Evolutionary conservation across 805 yeast species (phyloP).

Genomic region (Scheffersomyces coipomensis): DNA sequence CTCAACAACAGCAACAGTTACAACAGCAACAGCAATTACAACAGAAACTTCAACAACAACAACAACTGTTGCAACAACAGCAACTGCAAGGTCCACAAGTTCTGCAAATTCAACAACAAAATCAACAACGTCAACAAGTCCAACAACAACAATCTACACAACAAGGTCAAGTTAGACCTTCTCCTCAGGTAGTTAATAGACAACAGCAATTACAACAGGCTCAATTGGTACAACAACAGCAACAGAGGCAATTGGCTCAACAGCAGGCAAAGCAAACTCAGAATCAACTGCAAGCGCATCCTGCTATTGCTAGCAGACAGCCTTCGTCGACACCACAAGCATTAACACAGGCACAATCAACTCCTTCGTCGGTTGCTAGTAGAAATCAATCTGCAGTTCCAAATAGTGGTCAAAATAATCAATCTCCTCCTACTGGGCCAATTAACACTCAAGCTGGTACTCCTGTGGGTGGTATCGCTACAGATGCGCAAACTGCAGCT

Average conservation of each 20-base stretch:
- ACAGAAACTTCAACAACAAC: slow-evolving; percentile 1
- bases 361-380: neutral
- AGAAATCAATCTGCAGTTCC: neutral
- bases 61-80: slow-evolving; percentile 1
- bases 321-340: slow-evolving; percentile 7
- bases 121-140: slow-evolving; percentile 1
- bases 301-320: slow-evolving; percentile 3
- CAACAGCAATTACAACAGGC: slow-evolving; percentile 3
- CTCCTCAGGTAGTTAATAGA: neutral
- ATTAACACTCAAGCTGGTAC: neutral
- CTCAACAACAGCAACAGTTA: neutral
- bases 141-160: slow-evolving; percentile 2
- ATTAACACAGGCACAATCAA: neutral
- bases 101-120: slow-evolving; percentile 1
- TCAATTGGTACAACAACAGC: slow-evolving; percentile 2
- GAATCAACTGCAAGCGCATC: neutral
- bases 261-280: slow-evolving; percentile 1
- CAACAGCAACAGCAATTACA: slow-evolving; percentile 1
- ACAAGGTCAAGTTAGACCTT: neutral
- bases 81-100: neutral
- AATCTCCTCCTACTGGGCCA: slow-evolving; percentile 3
- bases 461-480: neutral
- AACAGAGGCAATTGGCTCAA: neutral
- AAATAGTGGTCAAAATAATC: neutral
- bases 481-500: neutral